Base-by-base conservation (phyloP, 345 rosid species). In the Diplotaxis tenuifolia region DNA sequence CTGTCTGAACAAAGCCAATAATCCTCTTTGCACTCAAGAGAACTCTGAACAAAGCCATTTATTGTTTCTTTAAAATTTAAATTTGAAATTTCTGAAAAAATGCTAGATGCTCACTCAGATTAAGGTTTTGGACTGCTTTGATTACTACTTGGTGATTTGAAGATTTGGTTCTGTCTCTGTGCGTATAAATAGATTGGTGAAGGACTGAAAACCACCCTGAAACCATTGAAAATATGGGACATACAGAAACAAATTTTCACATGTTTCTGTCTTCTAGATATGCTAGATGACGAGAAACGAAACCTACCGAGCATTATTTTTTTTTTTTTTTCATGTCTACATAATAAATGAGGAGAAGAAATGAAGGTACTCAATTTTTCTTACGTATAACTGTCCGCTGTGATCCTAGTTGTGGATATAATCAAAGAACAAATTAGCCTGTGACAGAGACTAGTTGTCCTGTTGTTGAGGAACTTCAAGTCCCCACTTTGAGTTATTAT, bases 1-100 rank as follows among this genome's bases (percentile, higher is more conserved):
- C 34, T 53, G 40, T 3, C 22, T 47, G 20, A 15, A 29, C 77
- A 73, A 2, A 72, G 42, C 73, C 74, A 0, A 74, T 5, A 6
- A 56, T 45, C n/a, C 20, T 74, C 28, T 66, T 74, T 22, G 53
- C 60, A 69, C 73, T 57, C 47, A 75, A 50, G 0, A 68, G 15
- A 47, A 29, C 7, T 65, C 65, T 73, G 7, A 65, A 14, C 6
- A 74, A 65, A 57, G 72, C 72, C 77, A 74, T 74, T 65, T 42
- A 27, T 38, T 14, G 4, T 54, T 0, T 34, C 31, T 34, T 5
- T 11, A 62, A 34, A 3, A 9, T 62, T 50, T 16, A 15, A 31
- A 7, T 12, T 73, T 6, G 29, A 64, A 23, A 22, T 57, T 73
- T 40, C 1, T 40, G 64, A n/a, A 45, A 15, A 36, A 28, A 65